Percentiles rank a stretch among this genome's conserved stretches.
These are phyloP conservation scores for Musa itinerans DNA, from an alignment of 176 grass and related monocot genomes.

Conservation along the genomic window DNA sequence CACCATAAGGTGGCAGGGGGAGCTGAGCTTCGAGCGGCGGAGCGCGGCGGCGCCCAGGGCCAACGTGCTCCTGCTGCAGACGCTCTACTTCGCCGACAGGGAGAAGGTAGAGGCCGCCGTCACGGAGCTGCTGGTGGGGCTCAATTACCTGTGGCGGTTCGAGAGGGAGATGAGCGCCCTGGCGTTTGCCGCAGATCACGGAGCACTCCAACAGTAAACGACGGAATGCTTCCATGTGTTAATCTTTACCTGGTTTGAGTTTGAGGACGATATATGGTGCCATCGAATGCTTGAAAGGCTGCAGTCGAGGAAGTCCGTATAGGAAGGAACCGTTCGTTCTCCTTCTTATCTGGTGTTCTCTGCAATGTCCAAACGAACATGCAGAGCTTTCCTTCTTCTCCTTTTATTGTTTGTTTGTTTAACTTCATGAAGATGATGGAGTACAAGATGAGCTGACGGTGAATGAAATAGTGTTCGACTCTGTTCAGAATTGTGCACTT, in stretches of 20 bases:
- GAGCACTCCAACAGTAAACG: not conserved
- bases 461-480: too few relatives aligned
- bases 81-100: conserved; percentile 56
- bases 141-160: conserved; percentile 82
- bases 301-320: too few relatives aligned
- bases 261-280: too few relatives aligned
- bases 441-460: too few relatives aligned
- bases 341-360: too few relatives aligned
- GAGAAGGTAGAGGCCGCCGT: conserved; percentile 70
- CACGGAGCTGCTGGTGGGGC: conserved; percentile 66
- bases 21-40: conserved; percentile 56
- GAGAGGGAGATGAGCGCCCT: conserved; percentile 62
- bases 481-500: too few relatives aligned
- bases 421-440: too few relatives aligned
- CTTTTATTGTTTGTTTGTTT: too few relatives aligned
- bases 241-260: not conserved
- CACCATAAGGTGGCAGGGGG: conserved; percentile 67
- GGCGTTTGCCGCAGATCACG: conserved; percentile 9
- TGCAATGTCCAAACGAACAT: too few relatives aligned
- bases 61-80: conserved; percentile 64
- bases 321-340: too few relatives aligned
- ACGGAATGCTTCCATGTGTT: not conserved
- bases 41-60: not conserved
- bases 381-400: too few relatives aligned
- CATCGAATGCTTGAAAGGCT: too few relatives aligned